phyloP scores from a whole-genome alignment of 2,329 filamentous ascomycete species.

The Aspergillus sp. region DNA sequence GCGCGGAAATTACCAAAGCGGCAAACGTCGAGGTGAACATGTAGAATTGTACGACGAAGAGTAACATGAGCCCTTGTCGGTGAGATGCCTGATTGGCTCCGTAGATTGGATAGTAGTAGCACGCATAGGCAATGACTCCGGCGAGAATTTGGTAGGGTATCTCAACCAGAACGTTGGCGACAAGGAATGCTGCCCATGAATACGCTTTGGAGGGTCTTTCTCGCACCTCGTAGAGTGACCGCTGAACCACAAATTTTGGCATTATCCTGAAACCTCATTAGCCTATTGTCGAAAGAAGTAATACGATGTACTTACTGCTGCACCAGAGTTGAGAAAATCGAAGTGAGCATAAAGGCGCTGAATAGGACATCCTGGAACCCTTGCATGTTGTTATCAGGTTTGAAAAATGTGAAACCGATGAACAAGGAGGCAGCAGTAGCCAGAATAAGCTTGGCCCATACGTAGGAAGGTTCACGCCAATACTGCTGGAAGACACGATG shows the following conservation, averaged over 20 bases:
- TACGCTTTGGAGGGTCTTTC: constrained; percentile 84
- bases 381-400: constrained; percentile 69
- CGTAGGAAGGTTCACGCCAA: constrained; percentile 83
- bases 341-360: constrained; percentile 74
- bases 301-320: constrained; percentile 46
- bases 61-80: constrained; percentile 76
- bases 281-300: constrained; percentile 45
- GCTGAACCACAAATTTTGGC: constrained; percentile 82
- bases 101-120: constrained; percentile 80
- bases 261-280: constrained; percentile 50
- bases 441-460: constrained; percentile 78
- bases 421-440: constrained; percentile 66
- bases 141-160: constrained; percentile 78
- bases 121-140: constrained; percentile 74
- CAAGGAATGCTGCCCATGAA: constrained; percentile 81
- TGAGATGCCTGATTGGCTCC: constrained; percentile 62
- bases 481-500: constrained; percentile 82
- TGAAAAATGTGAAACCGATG: constrained; percentile 79
- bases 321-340: constrained; percentile 56
- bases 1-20: constrained; percentile 72
- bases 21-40: constrained; percentile 81
- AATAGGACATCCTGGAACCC: constrained; percentile 87
- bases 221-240: constrained; percentile 79
- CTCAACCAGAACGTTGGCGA: constrained; percentile 80
- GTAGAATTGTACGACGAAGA: constrained; percentile 73